Evolutionary conservation across 2,329 filamentous ascomycete genomes (phyloP).

Genomic region (Coniochaeta pulveracea): DNA sequence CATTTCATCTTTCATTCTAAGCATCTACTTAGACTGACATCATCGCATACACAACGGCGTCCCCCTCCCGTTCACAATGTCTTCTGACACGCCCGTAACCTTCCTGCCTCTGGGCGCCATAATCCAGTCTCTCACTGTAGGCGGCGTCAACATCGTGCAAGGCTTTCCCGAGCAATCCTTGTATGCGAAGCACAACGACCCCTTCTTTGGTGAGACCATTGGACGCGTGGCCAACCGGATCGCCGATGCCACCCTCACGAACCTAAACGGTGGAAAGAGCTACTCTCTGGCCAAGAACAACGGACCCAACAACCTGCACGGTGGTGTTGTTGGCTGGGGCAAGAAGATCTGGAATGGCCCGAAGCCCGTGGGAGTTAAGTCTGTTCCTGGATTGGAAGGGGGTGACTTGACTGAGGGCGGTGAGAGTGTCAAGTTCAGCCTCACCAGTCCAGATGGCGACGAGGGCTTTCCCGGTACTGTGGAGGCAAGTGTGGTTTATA

Average conservation of each 20-base stretch:
- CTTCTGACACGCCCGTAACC: conserved; percentile 36
- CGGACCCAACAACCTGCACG: conserved; percentile 64
- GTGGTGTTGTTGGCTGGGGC: conserved; percentile 67
- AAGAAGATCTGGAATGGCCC: conserved; percentile 70
- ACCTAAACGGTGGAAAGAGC: conserved; percentile 54
- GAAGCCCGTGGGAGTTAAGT: conserved; percentile 38
- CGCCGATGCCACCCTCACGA: conserved; percentile 55
- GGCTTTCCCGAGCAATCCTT: conserved; percentile 66
- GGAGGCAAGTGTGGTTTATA: conserved; percentile 68
- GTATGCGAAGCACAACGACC: conserved; percentile 64
- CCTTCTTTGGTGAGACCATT: conserved; percentile 89
- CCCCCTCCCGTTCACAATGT: background rate
- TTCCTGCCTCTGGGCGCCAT: conserved; percentile 70
- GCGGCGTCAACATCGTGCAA: conserved; percentile 76
- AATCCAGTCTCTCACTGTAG: conserved; percentile 70
- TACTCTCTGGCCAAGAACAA: conserved; percentile 70
- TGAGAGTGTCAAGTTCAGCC: conserved; percentile 55
- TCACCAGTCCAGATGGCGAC: conserved; percentile 67
- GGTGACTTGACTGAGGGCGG: conserved; percentile 43
- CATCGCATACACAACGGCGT: background rate
- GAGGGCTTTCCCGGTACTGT: conserved; percentile 86
- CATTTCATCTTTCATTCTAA: too few species aligned
- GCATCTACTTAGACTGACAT: too few species aligned
- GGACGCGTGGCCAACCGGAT: conserved; percentile 78
- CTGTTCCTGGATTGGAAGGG: conserved; percentile 37